Evolutionary conservation across 2,329 filamentous ascomycete species (phyloP), one percentile per base, ranked within the genome.

Genomic region (Dichotomopilus funicola): DNA sequence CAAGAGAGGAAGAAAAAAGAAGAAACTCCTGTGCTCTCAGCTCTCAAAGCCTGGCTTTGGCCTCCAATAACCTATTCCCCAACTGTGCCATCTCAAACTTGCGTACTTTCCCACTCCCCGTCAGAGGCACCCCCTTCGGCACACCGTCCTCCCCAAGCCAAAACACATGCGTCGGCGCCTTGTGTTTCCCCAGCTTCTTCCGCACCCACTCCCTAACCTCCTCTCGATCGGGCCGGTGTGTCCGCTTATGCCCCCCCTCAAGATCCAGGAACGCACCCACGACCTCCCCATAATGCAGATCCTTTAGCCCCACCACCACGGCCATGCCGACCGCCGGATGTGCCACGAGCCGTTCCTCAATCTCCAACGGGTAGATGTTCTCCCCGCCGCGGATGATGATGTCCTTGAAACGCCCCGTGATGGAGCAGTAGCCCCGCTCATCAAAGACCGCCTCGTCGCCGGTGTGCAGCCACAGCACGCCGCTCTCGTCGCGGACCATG

Each of bases 371-470:
- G 65, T 89, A 88, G 67, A 78, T 81, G 69, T 89, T 89, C 69
- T 89, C 86, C 48, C 86, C 86, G 53, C 86, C 87, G 63, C 87
- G 75, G 58, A 90, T 90, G 56, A 90, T 89, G 38, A 90, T 89
- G 57, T 91, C 87, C 72, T 90, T 90, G 71, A 89, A 88, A 19
- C 87, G 75, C 0, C 87, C 87, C 0, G 87, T 90, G 62, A 91
- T 89, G 6, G 75, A 78, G 62, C 86, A 89, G 65, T 88, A 88
- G 0, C 86, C 87, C 7, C 82, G 71, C 37, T 82, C 79, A 56
- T 89, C 86, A 55, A 85, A 82, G 6, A 85, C 75, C 37, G 89
- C 79, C 59, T 88, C 78, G 64, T 91, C 87, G 0, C 86, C 86
- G 0, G 86, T 88, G 59, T 83, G 79, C 59, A 69, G 72, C 85